A percentile compares a stretch with the other conserved stretches of the same genome.
These are phyloP conservation scores for Mediolabrus comicus DNA, from an alignment of 108 stramenopile species.

Conservation along the genomic window DNA sequence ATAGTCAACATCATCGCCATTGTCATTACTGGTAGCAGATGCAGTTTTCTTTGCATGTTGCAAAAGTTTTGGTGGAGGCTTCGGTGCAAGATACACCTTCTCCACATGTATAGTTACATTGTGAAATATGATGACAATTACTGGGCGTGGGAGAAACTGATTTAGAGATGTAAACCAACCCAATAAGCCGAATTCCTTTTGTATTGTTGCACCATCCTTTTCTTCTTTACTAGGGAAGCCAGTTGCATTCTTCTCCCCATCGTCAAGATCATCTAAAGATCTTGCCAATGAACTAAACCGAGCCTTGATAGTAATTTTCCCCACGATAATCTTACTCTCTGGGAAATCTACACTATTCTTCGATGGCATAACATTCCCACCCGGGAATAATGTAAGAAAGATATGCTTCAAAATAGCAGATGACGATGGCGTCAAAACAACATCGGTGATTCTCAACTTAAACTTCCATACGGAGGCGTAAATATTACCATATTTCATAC, in stretches of 20 bases:
- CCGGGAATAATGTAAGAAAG: slow-evolving; percentile 27
- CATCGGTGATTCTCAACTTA: slow-evolving; percentile 9
- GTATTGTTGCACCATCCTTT: background rate
- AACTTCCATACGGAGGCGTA: background rate
- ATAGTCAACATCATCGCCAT: slow-evolving; percentile 16
- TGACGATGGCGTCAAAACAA: slow-evolving; percentile 16
- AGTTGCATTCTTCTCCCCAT: background rate
- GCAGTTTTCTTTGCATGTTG: slow-evolving; percentile 9
- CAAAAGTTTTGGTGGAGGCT: slow-evolving; percentile 10
- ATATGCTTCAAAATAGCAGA: slow-evolving; percentile 7
- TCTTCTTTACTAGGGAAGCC: background rate
- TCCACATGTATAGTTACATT: slow-evolving; percentile 25
- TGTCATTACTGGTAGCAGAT: slow-evolving; percentile 3
- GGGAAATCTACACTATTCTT: slow-evolving; percentile 20
- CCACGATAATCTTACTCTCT: slow-evolving; percentile 20
- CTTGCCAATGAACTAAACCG: slow-evolving; percentile 2
- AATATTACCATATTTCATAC: slow-evolving; percentile 30
- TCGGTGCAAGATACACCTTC: slow-evolving; percentile 43
- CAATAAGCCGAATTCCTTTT: background rate
- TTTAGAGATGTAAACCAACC: background rate
- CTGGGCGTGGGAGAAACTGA: slow-evolving; percentile 12
- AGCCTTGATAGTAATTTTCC: slow-evolving; percentile 11
- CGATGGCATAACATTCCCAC: slow-evolving; percentile 19
- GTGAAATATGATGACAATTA: slow-evolving; percentile 24
- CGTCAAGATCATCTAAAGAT: background rate